Conservation (phyloP, 1,139 yeast species). For the Lodderomyces jiufengensis region DNA sequence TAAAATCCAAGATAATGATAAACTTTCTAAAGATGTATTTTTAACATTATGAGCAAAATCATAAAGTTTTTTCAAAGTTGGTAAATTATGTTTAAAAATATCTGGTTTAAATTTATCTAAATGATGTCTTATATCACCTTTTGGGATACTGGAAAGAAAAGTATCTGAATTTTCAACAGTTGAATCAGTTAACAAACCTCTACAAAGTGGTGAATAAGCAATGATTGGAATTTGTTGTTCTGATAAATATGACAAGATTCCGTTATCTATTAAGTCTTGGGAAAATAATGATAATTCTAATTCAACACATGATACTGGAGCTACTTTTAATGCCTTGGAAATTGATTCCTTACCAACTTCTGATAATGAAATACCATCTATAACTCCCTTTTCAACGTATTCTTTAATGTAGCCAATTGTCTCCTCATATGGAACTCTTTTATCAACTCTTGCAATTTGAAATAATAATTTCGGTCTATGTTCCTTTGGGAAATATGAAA, state of each 20-base stretch:
- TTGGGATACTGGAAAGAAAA: slow-evolving; percentile 38
- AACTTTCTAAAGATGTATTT: slow-evolving; percentile 55
- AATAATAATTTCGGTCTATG: slow-evolving; percentile 48
- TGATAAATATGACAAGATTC: slow-evolving; percentile 53
- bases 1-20: slow-evolving; percentile 72
- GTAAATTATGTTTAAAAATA: slow-evolving; percentile 48
- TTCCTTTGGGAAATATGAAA: slow-evolving; percentile 36
- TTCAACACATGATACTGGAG: slow-evolving; percentile 65
- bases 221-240: slow-evolving; percentile 54
- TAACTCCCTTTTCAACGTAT: slow-evolving; percentile 49
- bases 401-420: slow-evolving; percentile 50
- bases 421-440: slow-evolving; percentile 43
- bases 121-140: slow-evolving; percentile 51
- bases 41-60: slow-evolving; percentile 45
- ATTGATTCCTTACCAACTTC: slow-evolving; percentile 66
- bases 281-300: slow-evolving; percentile 69
- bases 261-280: slow-evolving; percentile 57
- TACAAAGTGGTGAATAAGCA: slow-evolving; percentile 81
- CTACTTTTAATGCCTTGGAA: slow-evolving; percentile 44
- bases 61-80: slow-evolving; percentile 39
- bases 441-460: slow-evolving; percentile 68
- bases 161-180: slow-evolving; percentile 36
- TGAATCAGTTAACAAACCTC: slow-evolving; percentile 70
- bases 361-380: slow-evolving; percentile 67
- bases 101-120: slow-evolving; percentile 62